phyloP scores from a whole-genome alignment of 352 stramenopile species.

The Plasmopara muralis region DNA sequence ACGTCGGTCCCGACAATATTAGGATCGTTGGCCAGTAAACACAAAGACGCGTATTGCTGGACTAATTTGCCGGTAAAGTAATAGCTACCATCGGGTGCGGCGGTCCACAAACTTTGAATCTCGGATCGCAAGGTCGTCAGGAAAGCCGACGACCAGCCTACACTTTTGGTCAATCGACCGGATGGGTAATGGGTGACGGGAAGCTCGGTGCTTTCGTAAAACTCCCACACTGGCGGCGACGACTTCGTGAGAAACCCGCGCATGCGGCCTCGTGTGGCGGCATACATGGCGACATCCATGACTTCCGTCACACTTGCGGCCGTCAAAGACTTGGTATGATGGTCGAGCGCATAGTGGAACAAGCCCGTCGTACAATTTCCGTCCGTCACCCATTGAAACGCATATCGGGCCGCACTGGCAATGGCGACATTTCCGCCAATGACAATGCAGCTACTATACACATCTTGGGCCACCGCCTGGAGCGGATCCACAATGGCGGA shows the following conservation, averaged over 20 bases:
- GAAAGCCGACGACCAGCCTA: slow-evolving; percentile 31
- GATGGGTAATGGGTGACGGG: slow-evolving; percentile 56
- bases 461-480: slow-evolving; percentile 48
- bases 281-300: slow-evolving; percentile 29
- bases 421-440: slow-evolving; percentile 38
- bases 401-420: slow-evolving; percentile 38
- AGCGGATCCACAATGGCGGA: slow-evolving; percentile 30
- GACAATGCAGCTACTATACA: slow-evolving; percentile 61
- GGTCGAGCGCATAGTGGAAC: slow-evolving; percentile 54
- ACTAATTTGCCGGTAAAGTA: slow-evolving; percentile 75
- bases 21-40: slow-evolving; percentile 65
- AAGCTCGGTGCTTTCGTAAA: slow-evolving; percentile 39
- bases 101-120: slow-evolving; percentile 48
- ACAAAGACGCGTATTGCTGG: slow-evolving; percentile 68
- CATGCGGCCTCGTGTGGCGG: slow-evolving; percentile 53
- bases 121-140: slow-evolving; percentile 43
- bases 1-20: slow-evolving; percentile 50
- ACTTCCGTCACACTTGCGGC: slow-evolving; percentile 32
- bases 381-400: slow-evolving; percentile 51
- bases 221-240: slow-evolving; percentile 33
- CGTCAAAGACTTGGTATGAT: slow-evolving; percentile 51
- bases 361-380: slow-evolving; percentile 50
- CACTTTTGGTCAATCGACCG: slow-evolving; percentile 30
- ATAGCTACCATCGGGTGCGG: slow-evolving; percentile 45
- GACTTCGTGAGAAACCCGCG: slow-evolving; percentile 39